Evolutionary conservation across 306 rosid genomes (phyloP).

Genomic region (Potentilla sterilis): DNA sequence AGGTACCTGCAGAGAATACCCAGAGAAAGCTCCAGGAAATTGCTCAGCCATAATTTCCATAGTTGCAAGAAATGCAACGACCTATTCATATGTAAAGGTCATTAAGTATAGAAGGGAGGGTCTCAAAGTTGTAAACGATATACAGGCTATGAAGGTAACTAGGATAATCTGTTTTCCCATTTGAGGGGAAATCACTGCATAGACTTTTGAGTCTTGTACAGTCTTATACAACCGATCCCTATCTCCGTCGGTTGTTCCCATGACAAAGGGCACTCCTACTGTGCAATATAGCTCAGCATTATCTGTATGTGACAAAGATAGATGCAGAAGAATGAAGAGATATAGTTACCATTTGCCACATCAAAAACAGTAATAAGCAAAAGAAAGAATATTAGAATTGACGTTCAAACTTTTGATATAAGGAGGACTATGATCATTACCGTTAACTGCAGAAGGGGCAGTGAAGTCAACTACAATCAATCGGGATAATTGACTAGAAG

Average conservation of each 20-base stretch:
- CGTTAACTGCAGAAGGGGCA: conserved; percentile 78
- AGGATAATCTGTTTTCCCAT: conserved; percentile 84
- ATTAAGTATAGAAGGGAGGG: conserved; percentile 30
- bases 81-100: conserved; percentile 41
- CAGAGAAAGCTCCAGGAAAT: conserved; percentile 92
- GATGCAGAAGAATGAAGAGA: not conserved
- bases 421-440: conserved; percentile 32
- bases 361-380: not conserved
- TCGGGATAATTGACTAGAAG: conserved; percentile 26
- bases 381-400: not conserved
- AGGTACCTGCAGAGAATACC: conserved; percentile 78
- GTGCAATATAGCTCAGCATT: conserved; percentile 79
- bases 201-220: conserved; percentile 58
- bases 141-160: not conserved
- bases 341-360: not conserved
- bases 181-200: conserved; percentile 91
- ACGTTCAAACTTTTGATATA: not conserved
- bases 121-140: not conserved
- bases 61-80: conserved; percentile 95
- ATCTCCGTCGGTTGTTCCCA: conserved; percentile 96
- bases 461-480: conserved; percentile 88
- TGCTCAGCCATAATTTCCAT: conserved; percentile 96
- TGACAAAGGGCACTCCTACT: conserved; percentile 90
- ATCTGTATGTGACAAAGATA: conserved; percentile 39
- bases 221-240: conserved; percentile 62